Evolutionary conservation across 78 protist genomes (phyloP).

Genomic region (Tieghemostelium lacteum): DNA sequence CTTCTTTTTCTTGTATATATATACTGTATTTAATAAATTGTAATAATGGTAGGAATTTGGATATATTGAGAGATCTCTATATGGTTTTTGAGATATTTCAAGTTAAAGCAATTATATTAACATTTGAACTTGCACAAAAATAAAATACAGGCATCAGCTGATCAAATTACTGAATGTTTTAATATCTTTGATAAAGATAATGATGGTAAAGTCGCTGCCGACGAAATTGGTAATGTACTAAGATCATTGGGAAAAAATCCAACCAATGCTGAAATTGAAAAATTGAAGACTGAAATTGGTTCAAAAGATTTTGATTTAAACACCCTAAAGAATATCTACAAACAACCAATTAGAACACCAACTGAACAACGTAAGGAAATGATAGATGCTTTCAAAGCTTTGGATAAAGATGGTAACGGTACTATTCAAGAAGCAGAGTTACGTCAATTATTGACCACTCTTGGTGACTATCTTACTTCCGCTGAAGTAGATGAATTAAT

Average conservation of each 20-base stretch:
- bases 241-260: constrained; percentile 69
- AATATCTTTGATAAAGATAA: constrained; percentile 72
- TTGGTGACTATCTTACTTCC: constrained; percentile 57
- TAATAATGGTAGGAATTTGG: too few species aligned
- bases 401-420: constrained; percentile 60
- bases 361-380: constrained; percentile 47
- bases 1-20: too few species aligned
- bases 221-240: constrained; percentile 27
- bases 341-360: constrained; percentile 20
- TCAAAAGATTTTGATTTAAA: constrained; percentile 42
- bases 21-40: too few species aligned
- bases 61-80: too few species aligned
- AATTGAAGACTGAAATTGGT: constrained; percentile 53
- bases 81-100: too few species aligned
- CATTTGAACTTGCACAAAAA: too few species aligned
- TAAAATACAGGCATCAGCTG: constrained; percentile 50
- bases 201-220: constrained; percentile 68
- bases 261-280: constrained; percentile 57
- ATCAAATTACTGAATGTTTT: constrained; percentile 66
- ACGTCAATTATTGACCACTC: constrained; percentile 62
- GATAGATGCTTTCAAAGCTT: constrained; percentile 72
- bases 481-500: constrained; percentile 71
- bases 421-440: constrained; percentile 56
- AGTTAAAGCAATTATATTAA: too few species aligned
- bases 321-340: constrained; percentile 23